These are phyloP conservation scores for Coniochaeta prunicola DNA, from an alignment of 2,329 filamentous ascomycete genomes.

Conservation along the genomic window DNA sequence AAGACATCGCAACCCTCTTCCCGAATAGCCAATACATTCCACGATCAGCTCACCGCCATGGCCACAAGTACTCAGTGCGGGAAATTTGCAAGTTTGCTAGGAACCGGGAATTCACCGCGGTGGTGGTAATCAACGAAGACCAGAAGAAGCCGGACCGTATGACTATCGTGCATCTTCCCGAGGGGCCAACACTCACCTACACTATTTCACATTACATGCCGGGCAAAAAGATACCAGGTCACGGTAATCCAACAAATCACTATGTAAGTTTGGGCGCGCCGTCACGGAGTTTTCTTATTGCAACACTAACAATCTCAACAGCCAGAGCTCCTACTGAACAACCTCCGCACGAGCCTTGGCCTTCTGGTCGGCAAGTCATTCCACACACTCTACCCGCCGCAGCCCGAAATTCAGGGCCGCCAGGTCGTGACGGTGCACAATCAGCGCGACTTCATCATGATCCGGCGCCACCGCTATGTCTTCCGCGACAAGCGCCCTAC, in stretches of 20 bases:
- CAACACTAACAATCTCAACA: constrained; percentile 7
- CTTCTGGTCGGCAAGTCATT: constrained; percentile 82
- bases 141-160: constrained; percentile 76
- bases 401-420: constrained; percentile 75
- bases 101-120: constrained; percentile 74
- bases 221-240: constrained; percentile 78
- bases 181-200: constrained; percentile 90
- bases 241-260: constrained; percentile 82
- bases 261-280: constrained; percentile 59
- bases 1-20: constrained; percentile 73
- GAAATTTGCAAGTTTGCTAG: constrained; percentile 84
- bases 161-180: constrained; percentile 75
- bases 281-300: constrained; percentile 78
- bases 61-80: constrained; percentile 83
- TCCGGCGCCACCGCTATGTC: constrained; percentile 82
- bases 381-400: constrained; percentile 68
- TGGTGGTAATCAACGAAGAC: constrained; percentile 84
- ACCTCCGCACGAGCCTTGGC: constrained; percentile 90
- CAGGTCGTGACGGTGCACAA: constrained; percentile 93
- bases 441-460: constrained; percentile 93
- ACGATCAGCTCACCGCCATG: constrained; percentile 74
- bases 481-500: constrained; percentile 83
- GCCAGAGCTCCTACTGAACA: constrained; percentile 62
- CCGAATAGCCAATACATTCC: constrained; percentile 84
- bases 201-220: constrained; percentile 85